phyloP scores from a whole-genome alignment of 2,329 filamentous ascomycete species.

The Harringtonia aguacate region DNA sequence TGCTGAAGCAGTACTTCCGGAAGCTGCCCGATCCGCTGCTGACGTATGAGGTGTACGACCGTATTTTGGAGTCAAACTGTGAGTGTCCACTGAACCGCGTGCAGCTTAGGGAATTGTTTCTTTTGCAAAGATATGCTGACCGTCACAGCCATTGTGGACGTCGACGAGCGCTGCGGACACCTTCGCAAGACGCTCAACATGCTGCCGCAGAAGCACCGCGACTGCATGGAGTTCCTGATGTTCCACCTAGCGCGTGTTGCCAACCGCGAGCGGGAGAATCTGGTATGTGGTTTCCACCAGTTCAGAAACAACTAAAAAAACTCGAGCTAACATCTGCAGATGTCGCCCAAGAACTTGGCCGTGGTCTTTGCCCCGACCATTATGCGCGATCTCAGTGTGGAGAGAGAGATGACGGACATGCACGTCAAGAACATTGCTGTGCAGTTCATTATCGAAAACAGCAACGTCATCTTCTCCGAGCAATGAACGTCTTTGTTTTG shows the following conservation, averaged over 20 bases:
- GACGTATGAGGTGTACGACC: slow-evolving; percentile 87
- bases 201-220: slow-evolving; percentile 73
- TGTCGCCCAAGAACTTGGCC: slow-evolving; percentile 92
- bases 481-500: too few species aligned
- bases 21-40: slow-evolving; percentile 82
- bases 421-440: slow-evolving; percentile 85
- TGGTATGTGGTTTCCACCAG: slow-evolving; percentile 43
- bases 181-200: slow-evolving; percentile 64
- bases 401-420: slow-evolving; percentile 94
- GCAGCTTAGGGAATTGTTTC: too few species aligned
- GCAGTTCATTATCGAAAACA: slow-evolving; percentile 88
- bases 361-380: slow-evolving; percentile 98
- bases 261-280: slow-evolving; percentile 69
- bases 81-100: slow-evolving; percentile 23
- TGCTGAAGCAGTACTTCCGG: slow-evolving; percentile 95
- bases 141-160: slow-evolving; percentile 48
- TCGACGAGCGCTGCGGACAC: slow-evolving; percentile 57
- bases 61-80: slow-evolving; percentile 71
- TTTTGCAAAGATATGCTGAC: too few species aligned
- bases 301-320: background rate
- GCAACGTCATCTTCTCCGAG: slow-evolving; percentile 67
- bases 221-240: slow-evolving; percentile 86
- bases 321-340: slow-evolving; percentile 37
- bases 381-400: slow-evolving; percentile 81
- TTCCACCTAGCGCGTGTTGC: slow-evolving; percentile 88